A percentile compares a stretch with the other conserved stretches of the same genome.
Evolutionary conservation across 306 rosid genomes (phyloP).

Genomic region (Lathyrus tuberosus): DNA sequence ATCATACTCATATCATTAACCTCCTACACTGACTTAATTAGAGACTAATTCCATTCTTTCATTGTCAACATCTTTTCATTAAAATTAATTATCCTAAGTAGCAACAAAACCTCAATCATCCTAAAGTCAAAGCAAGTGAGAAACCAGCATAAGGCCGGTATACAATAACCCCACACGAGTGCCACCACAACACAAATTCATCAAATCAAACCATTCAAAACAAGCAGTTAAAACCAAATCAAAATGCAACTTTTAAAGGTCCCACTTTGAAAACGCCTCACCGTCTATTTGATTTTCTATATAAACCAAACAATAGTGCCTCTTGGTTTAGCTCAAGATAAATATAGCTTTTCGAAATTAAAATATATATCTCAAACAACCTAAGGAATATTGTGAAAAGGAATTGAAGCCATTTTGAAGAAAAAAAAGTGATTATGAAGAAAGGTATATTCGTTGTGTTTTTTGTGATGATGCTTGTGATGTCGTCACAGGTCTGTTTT

Average conservation of each 20-base stretch:
- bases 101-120: not conserved
- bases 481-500: constrained; percentile 40
- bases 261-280: constrained; percentile 47
- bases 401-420: not conserved
- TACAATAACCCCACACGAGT: not conserved
- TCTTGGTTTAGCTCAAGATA: constrained; percentile 33
- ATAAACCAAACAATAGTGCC: constrained; percentile 12
- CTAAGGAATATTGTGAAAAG: constrained; percentile 27
- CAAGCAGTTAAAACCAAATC: constrained; percentile 53
- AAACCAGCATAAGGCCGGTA: constrained; percentile 6
- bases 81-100: constrained; percentile 8
- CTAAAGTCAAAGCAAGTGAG: constrained; percentile 45
- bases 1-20: constrained; percentile 17
- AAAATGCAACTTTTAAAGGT: constrained; percentile 28
- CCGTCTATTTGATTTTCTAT: constrained; percentile 47
- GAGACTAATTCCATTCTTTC: not conserved
- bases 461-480: constrained; percentile 44
- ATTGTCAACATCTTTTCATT: not conserved
- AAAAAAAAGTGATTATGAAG: constrained; percentile 39
- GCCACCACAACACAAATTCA: not conserved
- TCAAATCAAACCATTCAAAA: not conserved
- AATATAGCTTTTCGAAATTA: not conserved
- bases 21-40: not conserved
- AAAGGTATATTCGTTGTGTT: constrained; percentile 44
- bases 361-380: not conserved